Evolutionary conservation across 148 eudicot genomes (phyloP), one percentile per base, ranked within the genome.

Genomic region (Mesembryanthemum crystallinum): DNA sequence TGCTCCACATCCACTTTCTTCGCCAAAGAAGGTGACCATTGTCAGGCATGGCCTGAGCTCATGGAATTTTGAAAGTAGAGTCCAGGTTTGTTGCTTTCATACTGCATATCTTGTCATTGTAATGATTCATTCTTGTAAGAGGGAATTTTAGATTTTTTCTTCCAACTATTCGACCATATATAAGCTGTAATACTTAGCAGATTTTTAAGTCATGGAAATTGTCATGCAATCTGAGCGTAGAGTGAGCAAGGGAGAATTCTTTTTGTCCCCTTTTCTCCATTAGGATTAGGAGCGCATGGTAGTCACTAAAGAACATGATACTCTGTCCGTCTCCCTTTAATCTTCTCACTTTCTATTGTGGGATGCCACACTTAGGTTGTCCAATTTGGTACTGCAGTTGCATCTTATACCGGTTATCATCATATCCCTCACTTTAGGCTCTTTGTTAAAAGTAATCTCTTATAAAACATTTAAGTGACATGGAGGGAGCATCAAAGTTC

Each of bases 11-110:
- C 80, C 71, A 29, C 71, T 88, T 39, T 43, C 86, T 69, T 81
- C 86, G 23, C 89, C 90, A 2, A 90, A 90, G 87, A 88, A 86
- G 82, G 89, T 90, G 61, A 90, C 90, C 32, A 79, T 90, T 79
- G 78, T 90, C 33, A 79, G 94, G 73, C 94, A 90, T 76, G 94
- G 94, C 71, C 88, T 88, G 45, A 90, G 94, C 85, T 82, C 91
- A 54, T 90, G 94, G 94, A 88, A 90, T 61, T 67, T 76, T 43
- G 94, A 90, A 83, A 80, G 85, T 60, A 80, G 91, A 81, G 88
- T 90, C 74, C 94, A 90, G 94, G 92, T 86, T 78, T 54, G 84
- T 61, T 67, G 68, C 61, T 79, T 60, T 73, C 24, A 27, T 28
- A 9, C 35, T 65, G 51, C 17, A 24, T 33, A 20, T 32, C 54